Base-by-base conservation (phyloP, 2,329 filamentous ascomycete genomes). In the Thermothelomyces thermophilus region DNA sequence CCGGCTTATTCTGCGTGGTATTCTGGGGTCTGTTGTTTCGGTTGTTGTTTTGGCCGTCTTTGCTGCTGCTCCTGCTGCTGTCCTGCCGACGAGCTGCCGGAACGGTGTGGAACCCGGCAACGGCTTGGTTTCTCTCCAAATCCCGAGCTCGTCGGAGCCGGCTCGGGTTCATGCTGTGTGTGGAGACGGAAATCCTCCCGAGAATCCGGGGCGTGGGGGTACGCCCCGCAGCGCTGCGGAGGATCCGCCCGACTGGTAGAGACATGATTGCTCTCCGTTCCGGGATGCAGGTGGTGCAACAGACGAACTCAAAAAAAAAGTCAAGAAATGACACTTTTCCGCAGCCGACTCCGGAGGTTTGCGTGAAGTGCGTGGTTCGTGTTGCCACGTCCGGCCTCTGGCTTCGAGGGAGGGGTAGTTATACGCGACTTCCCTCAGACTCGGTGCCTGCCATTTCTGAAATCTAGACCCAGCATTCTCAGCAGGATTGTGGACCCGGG, bases 61-160 rank as follows among this genome's bases (percentile, higher is more conserved):
- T 16, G 16, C 11, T 26, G 24, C 26, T 24, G 11, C 16, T 22
- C 10, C 22, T 14, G 28, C 16, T 19, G 14, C 35, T 33, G 6
- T 41, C 13, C 17, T 46, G 36, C 14, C 26, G 43, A 26, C 22
- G 36, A 13, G 35, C n/a, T 17, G 28, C 39, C 20, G 43, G 48
- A 10, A 40, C 14, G 9, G 52, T 44, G 50, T 52, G 39, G 30
- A 52, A 47, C 33, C 30, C 36, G 30, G 46, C 43, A 17, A 34
- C 40, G 35, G 37, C 30, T 14, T 26, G 24, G 24, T 9, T 26
- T 26, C 24, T 26, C 5, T 9, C 9, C 24, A 26, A 9, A 26
- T 26, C 24, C 9, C 24, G 24, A 9, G 24, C 24, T 5, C 9
- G 24, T 26, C 48, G 40, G 39, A 47, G n/a, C 35, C 39, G 33